A percentile compares a stretch with the other conserved stretches of the same genome.
Evolutionary conservation across 2,329 filamentous ascomycete species (phyloP).

Genomic region (Microsporum canis): DNA sequence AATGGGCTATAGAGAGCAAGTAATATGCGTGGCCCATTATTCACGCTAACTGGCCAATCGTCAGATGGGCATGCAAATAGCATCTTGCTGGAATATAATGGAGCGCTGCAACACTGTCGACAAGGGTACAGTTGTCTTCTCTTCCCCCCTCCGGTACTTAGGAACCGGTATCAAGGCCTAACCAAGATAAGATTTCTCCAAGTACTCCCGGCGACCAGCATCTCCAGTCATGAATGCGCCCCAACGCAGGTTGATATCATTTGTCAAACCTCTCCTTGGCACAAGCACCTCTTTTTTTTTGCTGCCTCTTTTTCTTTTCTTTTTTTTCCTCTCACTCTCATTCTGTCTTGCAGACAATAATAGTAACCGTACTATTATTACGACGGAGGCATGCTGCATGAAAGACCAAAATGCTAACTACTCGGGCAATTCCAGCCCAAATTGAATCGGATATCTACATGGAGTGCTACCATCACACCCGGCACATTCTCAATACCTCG

Average conservation of each 20-base stretch:
- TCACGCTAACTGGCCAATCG: background rate
- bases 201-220: background rate
- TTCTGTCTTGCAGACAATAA: slow-evolving; percentile 1
- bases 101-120: background rate
- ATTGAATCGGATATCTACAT: background rate
- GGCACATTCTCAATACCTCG: background rate
- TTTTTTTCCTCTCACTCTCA: background rate
- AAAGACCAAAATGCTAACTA: background rate
- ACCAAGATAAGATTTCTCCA: background rate
- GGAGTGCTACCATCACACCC: background rate
- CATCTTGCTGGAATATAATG: background rate
- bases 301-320: background rate
- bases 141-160: background rate
- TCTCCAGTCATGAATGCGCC: background rate
- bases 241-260: background rate
- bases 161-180: background rate
- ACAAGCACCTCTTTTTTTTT: background rate
- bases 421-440: background rate
- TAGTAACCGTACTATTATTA: background rate
- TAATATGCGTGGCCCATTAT: background rate
- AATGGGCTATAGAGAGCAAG: background rate
- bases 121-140: background rate
- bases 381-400: background rate
- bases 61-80: background rate
- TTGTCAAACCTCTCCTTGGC: background rate